phyloP scores from a whole-genome alignment of 2,329 filamentous ascomycete species.

The Blastomyces percursus region DNA sequence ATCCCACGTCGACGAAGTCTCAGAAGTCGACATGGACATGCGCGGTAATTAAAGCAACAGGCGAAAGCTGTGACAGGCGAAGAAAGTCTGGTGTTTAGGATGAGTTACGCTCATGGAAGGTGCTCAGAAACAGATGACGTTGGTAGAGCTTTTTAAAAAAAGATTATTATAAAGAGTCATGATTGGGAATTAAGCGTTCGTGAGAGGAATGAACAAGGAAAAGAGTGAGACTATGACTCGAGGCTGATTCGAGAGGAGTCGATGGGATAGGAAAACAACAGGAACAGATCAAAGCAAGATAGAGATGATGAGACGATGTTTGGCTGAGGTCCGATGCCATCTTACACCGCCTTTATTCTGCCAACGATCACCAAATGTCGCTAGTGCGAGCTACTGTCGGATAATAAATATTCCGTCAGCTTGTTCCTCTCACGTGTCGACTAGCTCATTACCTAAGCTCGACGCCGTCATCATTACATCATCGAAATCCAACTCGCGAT shows the following conservation, averaged over 20 bases:
- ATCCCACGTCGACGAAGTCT: conserved; percentile 32
- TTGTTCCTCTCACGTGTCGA: no score
- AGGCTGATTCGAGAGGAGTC: background rate
- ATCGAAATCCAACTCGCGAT: background rate
- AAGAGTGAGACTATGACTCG: background rate
- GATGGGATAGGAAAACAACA: background rate
- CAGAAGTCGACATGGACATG: conserved; percentile 19
- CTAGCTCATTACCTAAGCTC: no score
- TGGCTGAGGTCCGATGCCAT: background rate
- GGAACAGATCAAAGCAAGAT: background rate
- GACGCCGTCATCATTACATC: background rate
- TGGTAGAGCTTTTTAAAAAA: background rate
- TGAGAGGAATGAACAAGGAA: background rate
- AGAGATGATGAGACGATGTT: background rate
- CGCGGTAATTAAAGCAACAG: background rate
- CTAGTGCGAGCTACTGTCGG: background rate
- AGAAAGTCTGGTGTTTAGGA: background rate
- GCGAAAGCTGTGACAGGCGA: background rate
- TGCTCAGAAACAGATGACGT: background rate
- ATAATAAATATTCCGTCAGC: background rate
- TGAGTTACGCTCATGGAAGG: background rate
- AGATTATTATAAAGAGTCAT: background rate
- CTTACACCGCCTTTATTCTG: conserved; percentile 3
- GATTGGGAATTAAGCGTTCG: background rate
- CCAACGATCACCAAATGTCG: background rate